Evolutionary conservation across 2,329 filamentous ascomycete genomes (phyloP), one percentile per base, ranked within the genome.

Genomic region (Graphilbum ipis-grandicollis): DNA sequence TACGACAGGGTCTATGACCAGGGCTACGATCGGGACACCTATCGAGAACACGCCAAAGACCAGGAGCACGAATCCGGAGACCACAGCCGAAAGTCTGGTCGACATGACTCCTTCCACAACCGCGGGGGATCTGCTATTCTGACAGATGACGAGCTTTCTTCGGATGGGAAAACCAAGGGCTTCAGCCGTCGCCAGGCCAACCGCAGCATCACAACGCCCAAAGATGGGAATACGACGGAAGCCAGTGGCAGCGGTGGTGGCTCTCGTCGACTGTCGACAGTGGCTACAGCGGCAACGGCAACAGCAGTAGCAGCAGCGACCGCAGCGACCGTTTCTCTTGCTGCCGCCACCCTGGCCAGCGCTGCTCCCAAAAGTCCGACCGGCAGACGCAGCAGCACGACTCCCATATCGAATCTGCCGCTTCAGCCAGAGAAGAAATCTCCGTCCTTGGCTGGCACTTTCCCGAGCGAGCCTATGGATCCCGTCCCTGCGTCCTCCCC

Each of bases 61-160:
- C 33, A 34, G 8, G 34, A 38, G 8, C 28, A 35, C 13, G 39
- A 41, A 4, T 22, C 28, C 7, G 36, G 35, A 12, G 26, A 35
- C 15, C 17, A 15, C 1, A 13, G 34, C 9, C 37, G 38, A 14
- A 46, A 43, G 18, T 41, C 48, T 42, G 36, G 50, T 35, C 46
- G 50, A 44, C 41, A 49, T 7, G 45, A 50, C 19, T 48, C 52
- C 3, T 50, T 43, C 5, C 45, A 50, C 38, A 44, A 39, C 3
- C 46, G 40, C 31, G 34, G 40, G 25, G 37, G 41, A 15, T 42
- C 44, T 2, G 19, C 33, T 7, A 39, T 48, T 2, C 44, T 50
- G 4, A 48, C 52, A 13, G 53, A 55, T n/a, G 54, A 54, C 7
- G 58, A 50, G 15, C 55, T 55, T 25, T 60, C 58, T 3, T 56